Percentiles rank a stretch among this genome's conserved stretches.
These are phyloP conservation scores for Jaminaea rosea DNA, from an alignment of 1,284 basidiomycete species.

Conservation along the genomic window DNA sequence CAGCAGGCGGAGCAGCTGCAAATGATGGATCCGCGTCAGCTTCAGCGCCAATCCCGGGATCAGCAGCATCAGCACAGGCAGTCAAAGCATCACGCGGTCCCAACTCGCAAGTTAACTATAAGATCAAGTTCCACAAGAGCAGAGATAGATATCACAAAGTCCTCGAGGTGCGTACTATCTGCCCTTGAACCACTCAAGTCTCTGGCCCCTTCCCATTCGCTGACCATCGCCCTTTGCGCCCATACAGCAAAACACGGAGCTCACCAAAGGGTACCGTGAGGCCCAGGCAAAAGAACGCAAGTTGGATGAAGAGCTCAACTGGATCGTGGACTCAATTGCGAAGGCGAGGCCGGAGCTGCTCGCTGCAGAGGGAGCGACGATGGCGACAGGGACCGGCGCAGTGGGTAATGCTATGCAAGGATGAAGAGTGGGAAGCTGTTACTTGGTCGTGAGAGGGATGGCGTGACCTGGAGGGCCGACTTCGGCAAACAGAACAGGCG, in stretches of 20 bases:
- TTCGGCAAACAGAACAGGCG: too few relatives aligned
- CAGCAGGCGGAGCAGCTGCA: too few relatives aligned
- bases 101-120: neutral
- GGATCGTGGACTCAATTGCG: neutral
- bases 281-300: neutral
- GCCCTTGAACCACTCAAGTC: too few relatives aligned
- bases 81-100: neutral
- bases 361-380: neutral
- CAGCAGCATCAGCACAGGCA: too few relatives aligned
- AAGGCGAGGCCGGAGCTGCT: neutral
- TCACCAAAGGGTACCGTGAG: neutral
- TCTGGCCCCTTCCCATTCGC: too few relatives aligned
- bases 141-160: neutral
- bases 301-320: constrained; percentile 1
- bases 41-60: too few relatives aligned
- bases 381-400: neutral
- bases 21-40: too few relatives aligned
- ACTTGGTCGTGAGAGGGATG: too few relatives aligned
- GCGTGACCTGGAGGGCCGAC: too few relatives aligned
- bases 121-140: constrained; percentile 1
- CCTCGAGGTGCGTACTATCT: neutral
- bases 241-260: too few relatives aligned
- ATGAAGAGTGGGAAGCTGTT: too few relatives aligned
- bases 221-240: too few relatives aligned
- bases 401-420: neutral